phyloP scores from a whole-genome alignment of 1,284 basidiomycete genomes.

The Anthracocystis panici-leucophaei region DNA sequence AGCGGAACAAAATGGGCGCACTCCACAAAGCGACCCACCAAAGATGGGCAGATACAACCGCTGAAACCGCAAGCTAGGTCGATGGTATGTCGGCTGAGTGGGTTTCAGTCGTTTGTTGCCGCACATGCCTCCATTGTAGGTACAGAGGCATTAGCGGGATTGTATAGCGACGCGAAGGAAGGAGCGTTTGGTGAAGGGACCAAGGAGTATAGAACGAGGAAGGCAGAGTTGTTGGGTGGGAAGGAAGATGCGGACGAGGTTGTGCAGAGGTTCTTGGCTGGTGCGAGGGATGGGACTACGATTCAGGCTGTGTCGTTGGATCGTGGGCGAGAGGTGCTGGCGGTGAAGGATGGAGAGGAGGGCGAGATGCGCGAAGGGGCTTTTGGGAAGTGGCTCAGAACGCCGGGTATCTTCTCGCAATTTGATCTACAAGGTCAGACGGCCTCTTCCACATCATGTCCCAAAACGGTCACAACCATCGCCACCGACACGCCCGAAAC shows the following conservation, averaged over 20 bases:
- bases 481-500: not conserved
- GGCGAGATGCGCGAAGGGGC: not conserved
- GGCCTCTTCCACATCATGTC: not conserved
- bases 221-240: conserved; percentile 25
- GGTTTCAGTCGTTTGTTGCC: conserved; percentile 14
- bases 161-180: conserved; percentile 33
- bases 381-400: conserved; percentile 31
- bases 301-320: conserved; percentile 6
- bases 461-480: not conserved
- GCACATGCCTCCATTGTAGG: not conserved
- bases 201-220: conserved; percentile 14
- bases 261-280: conserved; percentile 19
- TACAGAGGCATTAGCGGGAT: not conserved
- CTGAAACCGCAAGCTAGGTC: conserved; percentile 32
- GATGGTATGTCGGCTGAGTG: conserved; percentile 26
- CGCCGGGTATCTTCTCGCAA: conserved; percentile 8
- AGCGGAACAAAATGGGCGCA: conserved; percentile 39
- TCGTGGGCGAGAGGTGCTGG: not conserved
- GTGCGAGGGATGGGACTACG: conserved; percentile 18
- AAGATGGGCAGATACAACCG: conserved; percentile 7
- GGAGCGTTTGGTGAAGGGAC: conserved; percentile 15
- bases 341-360: not conserved
- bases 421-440: conserved; percentile 21
- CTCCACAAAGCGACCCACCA: conserved; percentile 23
- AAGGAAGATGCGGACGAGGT: conserved; percentile 7